Percentiles rank a stretch among this genome's conserved stretches.
Conservation (phyloP, 352 stramenopile genomes). For the Plasmopara halstedii region DNA sequence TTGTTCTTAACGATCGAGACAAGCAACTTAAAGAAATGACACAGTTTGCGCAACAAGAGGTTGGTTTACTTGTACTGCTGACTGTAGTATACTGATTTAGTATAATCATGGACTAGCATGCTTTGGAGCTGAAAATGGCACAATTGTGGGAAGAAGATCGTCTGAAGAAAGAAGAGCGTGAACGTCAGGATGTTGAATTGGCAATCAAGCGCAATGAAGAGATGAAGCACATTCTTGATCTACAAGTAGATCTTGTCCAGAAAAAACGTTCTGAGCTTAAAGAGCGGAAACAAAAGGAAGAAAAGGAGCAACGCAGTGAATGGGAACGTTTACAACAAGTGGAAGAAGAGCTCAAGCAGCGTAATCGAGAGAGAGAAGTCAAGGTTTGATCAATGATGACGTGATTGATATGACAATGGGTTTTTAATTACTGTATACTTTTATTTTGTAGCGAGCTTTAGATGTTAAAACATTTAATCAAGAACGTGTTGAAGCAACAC, state of each 20-base stretch:
- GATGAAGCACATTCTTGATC: slow-evolving; percentile 66
- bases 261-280: slow-evolving; percentile 33
- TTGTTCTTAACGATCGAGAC: slow-evolving; percentile 53
- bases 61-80: slow-evolving; percentile 1
- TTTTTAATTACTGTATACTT: not conserved
- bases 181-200: slow-evolving; percentile 44
- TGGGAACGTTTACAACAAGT: slow-evolving; percentile 55
- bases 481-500: slow-evolving; percentile 48
- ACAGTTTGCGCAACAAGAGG: slow-evolving; percentile 38
- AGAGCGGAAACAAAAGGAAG: slow-evolving; percentile 36
- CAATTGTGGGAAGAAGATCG: slow-evolving; percentile 67
- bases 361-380: slow-evolving; percentile 48
- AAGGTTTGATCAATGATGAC: slow-evolving; percentile 12
- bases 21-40: slow-evolving; percentile 53
- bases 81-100: not conserved
- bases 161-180: slow-evolving; percentile 66
- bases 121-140: slow-evolving; percentile 48
- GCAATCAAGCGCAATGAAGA: slow-evolving; percentile 47
- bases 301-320: slow-evolving; percentile 45
- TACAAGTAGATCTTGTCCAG: slow-evolving; percentile 60
- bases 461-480: slow-evolving; percentile 74
- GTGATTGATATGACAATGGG: not conserved
- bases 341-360: slow-evolving; percentile 51
- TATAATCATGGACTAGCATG: slow-evolving; percentile 12
- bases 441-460: slow-evolving; percentile 32